phyloP scores from a whole-genome alignment of 106 monocot genomes.

The Acanthochlamys bracteata region DNA sequence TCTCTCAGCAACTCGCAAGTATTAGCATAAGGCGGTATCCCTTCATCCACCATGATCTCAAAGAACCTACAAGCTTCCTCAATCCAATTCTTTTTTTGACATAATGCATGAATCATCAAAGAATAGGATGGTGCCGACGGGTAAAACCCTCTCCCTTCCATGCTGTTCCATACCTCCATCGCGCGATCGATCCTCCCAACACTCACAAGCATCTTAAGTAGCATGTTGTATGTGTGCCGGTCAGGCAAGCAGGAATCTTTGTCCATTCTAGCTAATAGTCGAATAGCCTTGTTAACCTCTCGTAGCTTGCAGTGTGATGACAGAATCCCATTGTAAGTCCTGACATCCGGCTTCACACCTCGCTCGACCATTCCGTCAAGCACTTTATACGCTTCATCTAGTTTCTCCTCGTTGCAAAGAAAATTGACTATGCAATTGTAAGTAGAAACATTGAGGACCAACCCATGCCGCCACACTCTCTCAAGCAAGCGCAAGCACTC shows the following conservation, averaged over 20 bases:
- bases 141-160: conserved; percentile 54
- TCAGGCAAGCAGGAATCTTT: conserved; percentile 51
- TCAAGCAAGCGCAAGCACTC: conserved; percentile 36
- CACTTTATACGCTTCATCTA: conserved; percentile 56
- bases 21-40: conserved; percentile 73
- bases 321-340: conserved; percentile 77
- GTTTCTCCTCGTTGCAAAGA: conserved; percentile 39
- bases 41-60: conserved; percentile 84
- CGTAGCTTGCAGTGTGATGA: conserved; percentile 48
- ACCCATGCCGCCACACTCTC: conserved; percentile 23
- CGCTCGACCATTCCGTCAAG: conserved; percentile 60
- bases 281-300: conserved; percentile 62
- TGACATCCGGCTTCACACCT: conserved; percentile 51
- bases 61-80: conserved; percentile 63
- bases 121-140: conserved; percentile 62
- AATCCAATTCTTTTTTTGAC: conserved; percentile 56
- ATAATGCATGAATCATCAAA: conserved; percentile 86
- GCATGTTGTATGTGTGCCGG: conserved; percentile 79
- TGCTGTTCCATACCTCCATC: conserved; percentile 76
- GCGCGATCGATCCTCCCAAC: conserved; percentile 65
- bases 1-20: conserved; percentile 70
- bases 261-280: conserved; percentile 61
- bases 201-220: conserved; percentile 80
- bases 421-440: conserved; percentile 63
- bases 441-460: conserved; percentile 62